Evolutionary conservation across 768 basidiomycete species (phyloP).

Genomic region (Lactifluus subvellereus): DNA sequence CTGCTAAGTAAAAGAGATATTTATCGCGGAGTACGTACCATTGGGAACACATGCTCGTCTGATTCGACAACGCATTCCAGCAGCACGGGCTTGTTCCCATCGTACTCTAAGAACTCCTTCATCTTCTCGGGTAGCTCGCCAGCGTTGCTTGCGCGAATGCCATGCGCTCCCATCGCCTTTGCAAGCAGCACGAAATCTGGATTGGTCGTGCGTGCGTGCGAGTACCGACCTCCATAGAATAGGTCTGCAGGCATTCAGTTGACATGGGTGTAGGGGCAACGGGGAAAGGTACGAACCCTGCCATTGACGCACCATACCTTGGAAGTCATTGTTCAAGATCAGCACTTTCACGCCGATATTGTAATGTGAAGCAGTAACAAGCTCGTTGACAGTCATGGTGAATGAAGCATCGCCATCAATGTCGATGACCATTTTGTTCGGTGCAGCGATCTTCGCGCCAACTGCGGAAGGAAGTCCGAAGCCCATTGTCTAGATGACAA

Average conservation of each 20-base stretch:
- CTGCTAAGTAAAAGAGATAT: constrained; percentile 18
- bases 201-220: constrained; percentile 93
- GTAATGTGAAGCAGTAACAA: constrained; percentile 88
- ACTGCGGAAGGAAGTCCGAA: constrained; percentile 93
- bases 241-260: constrained; percentile 50
- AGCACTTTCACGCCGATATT: constrained; percentile 93
- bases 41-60: constrained; percentile 86
- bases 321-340: constrained; percentile 93
- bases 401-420: constrained; percentile 98
- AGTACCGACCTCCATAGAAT: constrained; percentile 93
- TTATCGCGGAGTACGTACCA: constrained; percentile 44
- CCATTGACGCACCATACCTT: constrained; percentile 99
- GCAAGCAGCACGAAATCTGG: constrained; percentile 92
- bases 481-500: constrained; percentile 77
- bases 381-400: constrained; percentile 99
- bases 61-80: constrained; percentile 86
- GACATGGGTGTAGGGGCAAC: neutral
- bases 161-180: constrained; percentile 87
- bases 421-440: constrained; percentile 89
- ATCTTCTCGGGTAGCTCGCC: constrained; percentile 89
- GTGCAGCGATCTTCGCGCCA: constrained; percentile 95
- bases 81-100: constrained; percentile 77
- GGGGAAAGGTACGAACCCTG: constrained; percentile 55
- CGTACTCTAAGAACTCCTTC: constrained; percentile 98
- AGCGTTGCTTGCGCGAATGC: constrained; percentile 62